Evolutionary conservation across 2,329 filamentous ascomycete species (phyloP), one percentile per base, ranked within the genome.

Genomic region (Sporothrix inflata): DNA sequence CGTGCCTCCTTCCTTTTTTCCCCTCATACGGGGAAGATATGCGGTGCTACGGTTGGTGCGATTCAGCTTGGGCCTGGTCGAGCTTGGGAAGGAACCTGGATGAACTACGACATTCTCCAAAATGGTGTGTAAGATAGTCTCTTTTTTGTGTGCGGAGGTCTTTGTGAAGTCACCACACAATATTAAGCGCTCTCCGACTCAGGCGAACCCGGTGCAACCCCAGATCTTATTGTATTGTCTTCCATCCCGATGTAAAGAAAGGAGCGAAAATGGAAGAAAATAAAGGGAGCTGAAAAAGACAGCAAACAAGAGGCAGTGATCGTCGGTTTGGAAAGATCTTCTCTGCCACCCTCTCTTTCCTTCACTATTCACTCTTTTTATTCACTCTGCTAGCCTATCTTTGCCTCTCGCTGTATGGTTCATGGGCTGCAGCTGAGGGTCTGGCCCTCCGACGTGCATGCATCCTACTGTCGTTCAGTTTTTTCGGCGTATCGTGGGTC

Each of bases 1-100:
- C 68, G 68, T 70, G 68, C 67, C 67, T 42, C 34, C n/a, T 60
- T 69, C 40, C 47, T 21, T 6, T 49, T 5, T 24, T 19, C 38
- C 38, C 66, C 66, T 53, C 66, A 42, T 42, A 68, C 19, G 16
- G 47, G 47, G 63, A 34, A 14, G 24, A 30, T 67, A 49, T 34
- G 24, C 21, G 27, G 42, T 67, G 27, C 63, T 30, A 30, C 61
- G 2, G 63, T 47, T 66, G 24, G 63, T 34, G 42, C 21, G 42
- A 16, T 51, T 34, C 16, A 16, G 45, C 45, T 11, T 49, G 65
- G 51, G 65, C 42, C 65, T 66, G 42, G 63, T 11, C 34, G 65
- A 53, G 65, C 42, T 45, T 66, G 42, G 63, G 21, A 65, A 27
- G 24, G 42, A 66, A 49, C 42, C 63, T 66, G 24, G 27, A 49